phyloP scores from a whole-genome alignment of 1,139 yeast genomes.

The Candida anutae region DNA sequence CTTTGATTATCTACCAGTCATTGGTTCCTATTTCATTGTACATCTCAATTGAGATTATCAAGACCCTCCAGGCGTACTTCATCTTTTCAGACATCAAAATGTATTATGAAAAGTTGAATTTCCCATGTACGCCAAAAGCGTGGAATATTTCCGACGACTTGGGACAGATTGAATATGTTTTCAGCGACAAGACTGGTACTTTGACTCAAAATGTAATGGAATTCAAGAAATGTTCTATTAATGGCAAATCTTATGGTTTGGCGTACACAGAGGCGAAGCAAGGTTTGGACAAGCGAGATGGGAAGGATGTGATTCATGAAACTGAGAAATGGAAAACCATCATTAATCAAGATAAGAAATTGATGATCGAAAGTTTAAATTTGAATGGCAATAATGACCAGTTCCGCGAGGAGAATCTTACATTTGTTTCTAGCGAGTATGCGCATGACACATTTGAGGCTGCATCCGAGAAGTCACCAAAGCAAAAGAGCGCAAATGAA shows the following conservation, averaged over 20 bases:
- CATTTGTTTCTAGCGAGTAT: conserved; percentile 69
- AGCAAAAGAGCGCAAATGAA: conserved; percentile 58
- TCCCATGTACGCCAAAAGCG: conserved; percentile 92
- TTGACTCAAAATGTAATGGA: conserved; percentile 96
- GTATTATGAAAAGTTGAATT: conserved; percentile 80
- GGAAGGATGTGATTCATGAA: conserved; percentile 69
- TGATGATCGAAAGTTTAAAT: conserved; percentile 54
- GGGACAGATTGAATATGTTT: conserved; percentile 93
- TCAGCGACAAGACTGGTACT: conserved; percentile 96
- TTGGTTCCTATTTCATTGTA: conserved; percentile 92
- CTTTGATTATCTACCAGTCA: conserved; percentile 81
- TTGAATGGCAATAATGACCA: conserved; percentile 44
- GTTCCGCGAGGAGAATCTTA: conserved; percentile 55
- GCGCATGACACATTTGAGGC: conserved; percentile 28
- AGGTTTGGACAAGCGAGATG: conserved; percentile 84
- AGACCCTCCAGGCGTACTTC: conserved; percentile 89
- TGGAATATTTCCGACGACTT: conserved; percentile 97
- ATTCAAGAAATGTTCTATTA: conserved; percentile 84
- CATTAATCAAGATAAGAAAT: conserved; percentile 54
- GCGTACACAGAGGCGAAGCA: conserved; percentile 96
- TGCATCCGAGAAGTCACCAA: conserved; percentile 35
- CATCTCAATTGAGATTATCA: conserved; percentile 90
- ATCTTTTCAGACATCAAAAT: conserved; percentile 81
- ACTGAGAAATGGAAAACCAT: conserved; percentile 51
- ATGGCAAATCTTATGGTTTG: conserved; percentile 82